Base-by-base conservation (phyloP, 768 basidiomycete genomes). In the Mycena polygramma region DNA sequence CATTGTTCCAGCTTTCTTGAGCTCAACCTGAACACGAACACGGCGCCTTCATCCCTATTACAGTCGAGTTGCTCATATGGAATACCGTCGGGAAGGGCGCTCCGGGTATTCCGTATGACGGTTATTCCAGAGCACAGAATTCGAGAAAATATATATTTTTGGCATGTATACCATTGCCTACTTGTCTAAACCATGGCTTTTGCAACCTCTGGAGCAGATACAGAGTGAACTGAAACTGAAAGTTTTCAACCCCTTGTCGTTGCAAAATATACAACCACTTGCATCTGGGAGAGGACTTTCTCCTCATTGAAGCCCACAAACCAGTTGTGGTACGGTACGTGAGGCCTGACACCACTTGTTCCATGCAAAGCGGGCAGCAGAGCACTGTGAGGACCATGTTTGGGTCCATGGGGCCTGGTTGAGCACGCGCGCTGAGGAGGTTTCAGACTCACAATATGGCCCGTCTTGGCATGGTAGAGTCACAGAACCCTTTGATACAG, bases 31-130 rank as follows among this genome's bases (percentile, higher is more conserved):
- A 4, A 46, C 58, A 37, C 58, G 14, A 6, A 59, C 58, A 2
- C 41, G 41, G 4, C 39, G 39, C 13, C 39, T 13, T 39, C 39
- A 39, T 39, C 13, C 39, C 39, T 39, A 7, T 13, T 39, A 68
- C 65, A 66, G 57, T 66, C 0, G 49, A 66, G 20, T 59, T 36
- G 37, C 41, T 66, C 57, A 53, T 66, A 53, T 66, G 65, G 65
- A 66, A 66, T 66, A 66, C 57, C 11, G 49, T 66, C n/a, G 65
- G 65, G 65, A 66, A 39, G 48, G 46, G 57, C 41, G n/a, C 48
- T 7, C 14, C 20, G 57, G 65, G 8, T 26, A 52, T 66, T 66
- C 57, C 64, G 58, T 66, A 66, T 51, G 54, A 43, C 63, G 63
- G 54, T 35, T 65, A 65, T 65, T 65, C 63, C 63, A 65, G n/a